Conservation (phyloP, 2,329 filamentous ascomycete species). For the Bipolaris victoriae region DNA sequence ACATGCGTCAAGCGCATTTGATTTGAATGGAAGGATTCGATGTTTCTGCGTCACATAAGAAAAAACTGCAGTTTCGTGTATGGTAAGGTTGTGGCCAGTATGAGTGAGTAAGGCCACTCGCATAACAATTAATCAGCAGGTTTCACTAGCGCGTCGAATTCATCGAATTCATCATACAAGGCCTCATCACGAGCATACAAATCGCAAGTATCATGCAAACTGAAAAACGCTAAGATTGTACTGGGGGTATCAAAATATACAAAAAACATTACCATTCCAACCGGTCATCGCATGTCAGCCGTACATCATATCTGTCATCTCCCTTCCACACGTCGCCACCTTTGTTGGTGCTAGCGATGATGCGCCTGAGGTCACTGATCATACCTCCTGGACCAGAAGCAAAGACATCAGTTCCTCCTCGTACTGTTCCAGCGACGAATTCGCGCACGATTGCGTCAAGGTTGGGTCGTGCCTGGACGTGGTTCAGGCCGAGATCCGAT, state of each 20-base stretch:
- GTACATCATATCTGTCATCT: slow-evolving; percentile 39
- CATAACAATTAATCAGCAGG: slow-evolving; percentile 10
- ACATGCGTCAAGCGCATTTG: not conserved
- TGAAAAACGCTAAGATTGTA: slow-evolving; percentile 1
- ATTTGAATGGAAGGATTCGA: not conserved
- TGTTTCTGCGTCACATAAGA: not conserved
- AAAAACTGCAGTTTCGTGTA: not conserved
- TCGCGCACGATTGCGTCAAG: slow-evolving; percentile 28
- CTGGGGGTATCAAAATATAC: slow-evolving; percentile 31
- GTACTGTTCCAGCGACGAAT: slow-evolving; percentile 32
- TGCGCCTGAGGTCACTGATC: slow-evolving; percentile 42
- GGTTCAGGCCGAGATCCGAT: slow-evolving; percentile 34
- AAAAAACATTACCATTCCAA: slow-evolving; percentile 37
- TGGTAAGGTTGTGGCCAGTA: not conserved
- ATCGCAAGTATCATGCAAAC: not conserved
- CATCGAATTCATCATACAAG: not conserved
- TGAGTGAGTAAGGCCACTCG: not conserved
- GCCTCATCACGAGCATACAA: not conserved
- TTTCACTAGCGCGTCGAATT: not conserved
- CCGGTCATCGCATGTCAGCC: slow-evolving; percentile 42
- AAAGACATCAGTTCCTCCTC: slow-evolving; percentile 39
- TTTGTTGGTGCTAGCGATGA: slow-evolving; percentile 40
- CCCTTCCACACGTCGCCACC: slow-evolving; percentile 44
- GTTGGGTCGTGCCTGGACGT: slow-evolving; percentile 33
- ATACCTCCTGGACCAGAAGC: slow-evolving; percentile 42